These are phyloP conservation scores for Chlorella sp. DNA, from an alignment of 139 green algal species.

Conservation along the genomic window DNA sequence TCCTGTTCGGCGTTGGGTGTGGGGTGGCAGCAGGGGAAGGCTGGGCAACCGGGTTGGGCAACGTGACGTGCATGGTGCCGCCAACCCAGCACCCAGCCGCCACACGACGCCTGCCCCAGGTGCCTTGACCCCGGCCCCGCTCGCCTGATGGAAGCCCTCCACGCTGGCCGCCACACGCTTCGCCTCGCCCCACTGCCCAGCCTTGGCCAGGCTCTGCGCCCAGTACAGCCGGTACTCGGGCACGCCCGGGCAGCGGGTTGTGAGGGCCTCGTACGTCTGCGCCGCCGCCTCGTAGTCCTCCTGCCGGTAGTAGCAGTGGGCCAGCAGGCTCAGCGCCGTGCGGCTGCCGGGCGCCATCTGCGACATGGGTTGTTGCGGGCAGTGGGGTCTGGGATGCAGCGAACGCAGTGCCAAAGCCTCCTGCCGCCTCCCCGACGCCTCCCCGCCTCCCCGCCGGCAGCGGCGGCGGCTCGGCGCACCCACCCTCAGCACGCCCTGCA, in stretches of 20 bases:
- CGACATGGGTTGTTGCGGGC: too few species aligned
- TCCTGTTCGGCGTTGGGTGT: background rate
- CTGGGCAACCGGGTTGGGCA: too few species aligned
- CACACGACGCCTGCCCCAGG: background rate
- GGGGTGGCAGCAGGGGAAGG: background rate
- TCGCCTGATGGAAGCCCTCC: constrained; percentile 16
- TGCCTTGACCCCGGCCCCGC: background rate
- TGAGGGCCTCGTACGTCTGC: constrained; percentile 4
- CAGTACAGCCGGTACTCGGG: constrained; percentile 30
- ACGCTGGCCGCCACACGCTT: background rate
- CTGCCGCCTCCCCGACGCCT: too few species aligned
- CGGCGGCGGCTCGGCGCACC: background rate
- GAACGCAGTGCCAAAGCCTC: too few species aligned
- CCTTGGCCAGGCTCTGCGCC: constrained; percentile 37
- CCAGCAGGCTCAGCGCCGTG: constrained; percentile 16
- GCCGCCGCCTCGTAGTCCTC: constrained; percentile 35
- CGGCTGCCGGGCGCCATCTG: constrained; percentile 27
- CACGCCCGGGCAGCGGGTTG: background rate
- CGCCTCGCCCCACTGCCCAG: constrained; percentile 18
- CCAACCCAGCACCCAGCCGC: background rate
- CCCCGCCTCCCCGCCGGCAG: background rate
- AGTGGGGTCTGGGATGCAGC: too few species aligned
- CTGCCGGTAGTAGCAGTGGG: constrained; percentile 30
- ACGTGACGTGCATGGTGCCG: too few species aligned
- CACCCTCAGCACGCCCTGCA: constrained; percentile 32